Evolutionary conservation across 2,329 filamentous ascomycete genomes (phyloP), one percentile per base, ranked within the genome.

Genomic region (Fusarium torreyae): DNA sequence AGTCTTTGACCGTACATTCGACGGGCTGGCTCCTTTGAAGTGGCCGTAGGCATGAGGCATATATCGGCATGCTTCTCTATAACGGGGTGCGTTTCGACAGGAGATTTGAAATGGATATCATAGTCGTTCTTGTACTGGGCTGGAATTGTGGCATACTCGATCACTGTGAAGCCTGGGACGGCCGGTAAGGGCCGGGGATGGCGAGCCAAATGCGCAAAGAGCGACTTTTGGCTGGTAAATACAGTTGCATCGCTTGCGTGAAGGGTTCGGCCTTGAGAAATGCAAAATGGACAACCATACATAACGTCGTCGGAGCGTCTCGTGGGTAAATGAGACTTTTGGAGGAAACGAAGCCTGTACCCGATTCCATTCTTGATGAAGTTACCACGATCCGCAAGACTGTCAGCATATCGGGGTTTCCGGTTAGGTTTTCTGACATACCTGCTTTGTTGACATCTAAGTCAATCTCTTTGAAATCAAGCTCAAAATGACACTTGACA

Each of bases 201-300:
- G 6, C 85, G 82, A 5, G 85, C 79, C 54, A 88, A 75, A 70
- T 89, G 87, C 18, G 79, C 75, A 60, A 88, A 87, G 6, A 88
- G 79, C 46, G 86, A 81, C 60, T 81, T 83, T 48, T 86, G 83
- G 45, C 76, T 84, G 72, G 87, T 85, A 74, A 88, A 88, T 10
- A 88, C 84, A 1, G 87, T 88, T 4, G 86, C 83, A 48, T 89
- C 87, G 68, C 84, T 85, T 57, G 85, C 81, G 49, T 88, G 84
- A 4, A 83, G 74, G 0, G 86, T 87, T n/a, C 74, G 79, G 1
- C 85, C 85, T 18, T 78, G 64, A 7, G 84, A 80, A 6, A 87
- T 77, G 71, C 87, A 89, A 70, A 89, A 88, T 2, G 86, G 66
- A 64, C 87, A 89, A 5, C 79, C 86, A 69, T 87, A 89, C 44